phyloP scores from a whole-genome alignment of 768 basidiomycete genomes.

The Boletus barrowsii region DNA sequence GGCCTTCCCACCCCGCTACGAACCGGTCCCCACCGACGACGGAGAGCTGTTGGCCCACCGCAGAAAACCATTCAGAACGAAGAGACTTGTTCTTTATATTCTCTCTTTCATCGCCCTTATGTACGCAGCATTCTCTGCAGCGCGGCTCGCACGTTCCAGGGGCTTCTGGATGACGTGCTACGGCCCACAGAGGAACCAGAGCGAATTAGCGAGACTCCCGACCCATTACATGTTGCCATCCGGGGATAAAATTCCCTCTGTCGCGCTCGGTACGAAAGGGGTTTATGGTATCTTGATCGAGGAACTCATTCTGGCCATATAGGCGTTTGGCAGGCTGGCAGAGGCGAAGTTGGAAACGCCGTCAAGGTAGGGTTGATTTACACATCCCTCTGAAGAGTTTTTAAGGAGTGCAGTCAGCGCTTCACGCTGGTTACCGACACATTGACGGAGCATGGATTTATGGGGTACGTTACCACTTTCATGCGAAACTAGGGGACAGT shows the following conservation, averaged over 20 bases:
- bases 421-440: constrained; percentile 64
- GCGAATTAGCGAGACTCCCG: constrained; percentile 30
- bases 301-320: background rate
- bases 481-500: background rate
- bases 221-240: constrained; percentile 59
- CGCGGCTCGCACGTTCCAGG: constrained; percentile 17
- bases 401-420: constrained; percentile 41
- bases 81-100: constrained; percentile 21
- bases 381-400: background rate
- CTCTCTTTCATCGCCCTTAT: constrained; percentile 21
- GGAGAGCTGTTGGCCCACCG: background rate
- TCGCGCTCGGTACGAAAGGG: constrained; percentile 52
- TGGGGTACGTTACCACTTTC: constrained; percentile 37
- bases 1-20: constrained; percentile 24
- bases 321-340: constrained; percentile 64
- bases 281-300: background rate
- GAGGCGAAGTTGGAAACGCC: constrained; percentile 61
- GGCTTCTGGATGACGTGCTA: constrained; percentile 20
- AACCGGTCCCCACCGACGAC: constrained; percentile 22
- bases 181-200: constrained; percentile 21
- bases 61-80: constrained; percentile 12
- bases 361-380: constrained; percentile 46
- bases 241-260: constrained; percentile 64
- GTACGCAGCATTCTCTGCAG: constrained; percentile 20
- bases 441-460: constrained; percentile 77